A percentile compares a stretch with the other conserved stretches of the same genome.
Conservation (phyloP, 345 rosid species). For the Pistacia atlantica region DNA sequence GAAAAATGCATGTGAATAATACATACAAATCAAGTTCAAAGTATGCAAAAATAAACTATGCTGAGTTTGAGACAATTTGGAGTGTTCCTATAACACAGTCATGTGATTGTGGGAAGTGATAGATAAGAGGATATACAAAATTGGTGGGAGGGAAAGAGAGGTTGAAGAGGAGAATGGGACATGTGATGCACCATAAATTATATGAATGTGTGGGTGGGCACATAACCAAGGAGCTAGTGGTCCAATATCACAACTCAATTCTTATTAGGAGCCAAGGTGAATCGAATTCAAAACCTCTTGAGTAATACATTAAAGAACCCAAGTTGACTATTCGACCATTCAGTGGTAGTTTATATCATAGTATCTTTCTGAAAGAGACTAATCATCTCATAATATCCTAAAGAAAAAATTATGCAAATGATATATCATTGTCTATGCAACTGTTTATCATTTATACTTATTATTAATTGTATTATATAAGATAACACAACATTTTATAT, state of each 20-base stretch:
- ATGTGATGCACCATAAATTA: neutral
- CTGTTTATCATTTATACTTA: no score
- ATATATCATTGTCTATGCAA: no score
- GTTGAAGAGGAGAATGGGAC: neutral
- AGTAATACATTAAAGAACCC: no score
- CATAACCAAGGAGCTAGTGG: neutral
- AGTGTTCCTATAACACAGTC: neutral
- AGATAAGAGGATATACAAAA: neutral
- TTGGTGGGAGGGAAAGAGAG: neutral
- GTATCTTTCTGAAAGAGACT: no score
- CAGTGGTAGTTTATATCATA: no score
- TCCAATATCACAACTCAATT: neutral
- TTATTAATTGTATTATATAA: no score
- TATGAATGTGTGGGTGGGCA: neutral
- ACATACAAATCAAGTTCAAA: neutral
- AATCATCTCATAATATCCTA: no score
- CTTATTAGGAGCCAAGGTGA: no score
- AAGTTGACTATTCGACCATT: no score
- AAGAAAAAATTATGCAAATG: no score
- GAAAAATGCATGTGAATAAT: conserved; percentile 26
- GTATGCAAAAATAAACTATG: neutral
- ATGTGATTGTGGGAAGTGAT: neutral
- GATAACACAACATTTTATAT: no score
- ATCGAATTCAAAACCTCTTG: no score
- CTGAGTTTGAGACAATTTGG: neutral